Conservation (phyloP, 305 asterid species). For the Fraxinus angustifolia region DNA sequence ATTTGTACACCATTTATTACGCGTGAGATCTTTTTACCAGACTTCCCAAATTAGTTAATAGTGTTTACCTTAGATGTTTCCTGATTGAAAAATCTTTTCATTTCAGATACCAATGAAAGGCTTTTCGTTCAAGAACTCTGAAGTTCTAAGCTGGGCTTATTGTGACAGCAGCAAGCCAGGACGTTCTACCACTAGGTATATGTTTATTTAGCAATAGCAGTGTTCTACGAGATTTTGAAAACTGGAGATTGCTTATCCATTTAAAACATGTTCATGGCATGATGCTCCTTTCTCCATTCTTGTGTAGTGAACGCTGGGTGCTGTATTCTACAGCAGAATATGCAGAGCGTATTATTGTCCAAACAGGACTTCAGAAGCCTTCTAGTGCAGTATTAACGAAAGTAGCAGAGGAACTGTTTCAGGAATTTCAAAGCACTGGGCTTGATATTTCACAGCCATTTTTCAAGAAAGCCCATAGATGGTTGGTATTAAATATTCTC, state of each 20-base stretch:
- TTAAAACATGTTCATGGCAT: background rate
- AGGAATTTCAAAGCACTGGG: slow-evolving; percentile 63
- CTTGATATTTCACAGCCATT: slow-evolving; percentile 51
- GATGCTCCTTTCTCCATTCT: background rate
- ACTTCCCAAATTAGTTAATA: background rate
- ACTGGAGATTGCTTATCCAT: background rate
- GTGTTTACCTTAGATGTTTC: slow-evolving; percentile 12
- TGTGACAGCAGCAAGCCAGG: slow-evolving; percentile 94
- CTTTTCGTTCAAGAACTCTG: slow-evolving; percentile 64
- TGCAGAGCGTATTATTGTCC: slow-evolving; percentile 62
- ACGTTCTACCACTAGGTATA: slow-evolving; percentile 57
- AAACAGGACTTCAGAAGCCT: slow-evolving; percentile 71
- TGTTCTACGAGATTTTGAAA: background rate
- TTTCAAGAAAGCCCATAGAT: slow-evolving; percentile 84
- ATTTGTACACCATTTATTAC: slow-evolving; percentile 17
- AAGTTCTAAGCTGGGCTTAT: slow-evolving; percentile 65
- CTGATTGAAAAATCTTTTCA: slow-evolving; percentile 15
- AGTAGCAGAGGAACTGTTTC: slow-evolving; percentile 73
- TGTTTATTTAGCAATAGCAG: slow-evolving; percentile 8
- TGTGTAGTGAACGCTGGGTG: slow-evolving; percentile 76
- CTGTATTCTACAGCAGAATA: slow-evolving; percentile 77
- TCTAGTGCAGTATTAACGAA: slow-evolving; percentile 47
- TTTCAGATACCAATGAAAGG: slow-evolving; percentile 74
- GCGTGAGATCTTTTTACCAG: background rate
- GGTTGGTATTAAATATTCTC: slow-evolving; percentile 43